A percentile compares a stretch with the other conserved stretches of the same genome.
Evolutionary conservation across 139 green algal species (phyloP).

Genomic region (Chloropicon primus): DNA sequence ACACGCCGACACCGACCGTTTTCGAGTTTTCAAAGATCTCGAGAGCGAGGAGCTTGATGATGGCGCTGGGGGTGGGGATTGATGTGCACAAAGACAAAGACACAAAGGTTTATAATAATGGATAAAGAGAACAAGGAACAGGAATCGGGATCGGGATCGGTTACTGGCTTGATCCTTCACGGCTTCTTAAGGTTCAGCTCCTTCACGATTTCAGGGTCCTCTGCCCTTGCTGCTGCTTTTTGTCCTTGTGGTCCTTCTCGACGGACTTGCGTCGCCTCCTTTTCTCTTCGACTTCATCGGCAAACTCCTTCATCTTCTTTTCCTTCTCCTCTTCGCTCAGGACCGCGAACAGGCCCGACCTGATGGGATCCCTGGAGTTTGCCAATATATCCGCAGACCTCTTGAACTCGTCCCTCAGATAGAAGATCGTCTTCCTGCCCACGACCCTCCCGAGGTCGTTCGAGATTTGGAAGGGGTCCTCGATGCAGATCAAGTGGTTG

Average conservation of each 20-base stretch:
- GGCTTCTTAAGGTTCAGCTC: no score
- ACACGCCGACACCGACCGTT: no score
- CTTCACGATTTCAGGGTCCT: no score
- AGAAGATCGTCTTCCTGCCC: conserved; percentile 36
- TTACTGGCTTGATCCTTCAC: no score
- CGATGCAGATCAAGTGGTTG: conserved; percentile 60
- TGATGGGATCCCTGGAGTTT: conserved; percentile 20
- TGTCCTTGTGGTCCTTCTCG: neutral
- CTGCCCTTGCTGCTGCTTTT: neutral
- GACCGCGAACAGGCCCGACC: neutral
- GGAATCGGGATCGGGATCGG: no score
- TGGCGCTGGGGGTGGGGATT: no score
- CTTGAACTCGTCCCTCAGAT: conserved; percentile 60
- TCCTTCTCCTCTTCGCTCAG: neutral
- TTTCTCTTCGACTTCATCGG: neutral
- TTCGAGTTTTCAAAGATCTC: no score
- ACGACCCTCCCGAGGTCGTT: conserved; percentile 87
- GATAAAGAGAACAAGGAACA: no score
- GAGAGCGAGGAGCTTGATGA: no score
- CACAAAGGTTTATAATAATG: no score
- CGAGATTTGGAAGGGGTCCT: conserved; percentile 57
- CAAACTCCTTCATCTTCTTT: neutral
- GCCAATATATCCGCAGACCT: conserved; percentile 44
- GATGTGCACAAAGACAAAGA: no score
- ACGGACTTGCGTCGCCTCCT: neutral